These are phyloP conservation scores for Edaphochlamys debaryana DNA, from an alignment of 139 green algal species.

Conservation along the genomic window DNA sequence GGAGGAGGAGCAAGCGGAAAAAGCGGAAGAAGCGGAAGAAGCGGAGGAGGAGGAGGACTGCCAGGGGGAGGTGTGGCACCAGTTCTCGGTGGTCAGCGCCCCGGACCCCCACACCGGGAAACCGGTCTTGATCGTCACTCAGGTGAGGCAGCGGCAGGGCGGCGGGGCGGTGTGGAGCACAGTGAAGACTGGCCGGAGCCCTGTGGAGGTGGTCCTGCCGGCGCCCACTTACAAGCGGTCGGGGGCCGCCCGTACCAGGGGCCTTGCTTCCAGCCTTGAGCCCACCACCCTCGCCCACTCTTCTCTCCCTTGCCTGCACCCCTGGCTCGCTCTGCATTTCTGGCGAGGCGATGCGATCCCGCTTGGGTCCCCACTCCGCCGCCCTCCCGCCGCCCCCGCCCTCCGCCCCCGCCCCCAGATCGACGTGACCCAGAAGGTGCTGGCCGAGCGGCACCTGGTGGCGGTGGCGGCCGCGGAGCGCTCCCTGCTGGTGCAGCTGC, in stretches of 20 bases:
- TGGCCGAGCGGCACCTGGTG: conserved; percentile 36
- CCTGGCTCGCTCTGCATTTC: not conserved
- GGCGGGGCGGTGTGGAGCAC: too few species aligned
- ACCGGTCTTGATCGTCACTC: conserved; percentile 15
- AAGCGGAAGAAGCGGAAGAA: not conserved
- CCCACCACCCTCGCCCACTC: too few species aligned
- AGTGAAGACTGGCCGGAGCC: too few species aligned
- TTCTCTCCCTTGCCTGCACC: too few species aligned
- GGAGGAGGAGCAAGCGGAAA: not conserved
- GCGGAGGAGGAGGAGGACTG: not conserved
- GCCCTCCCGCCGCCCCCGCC: not conserved
- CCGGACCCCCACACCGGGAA: conserved; percentile 11
- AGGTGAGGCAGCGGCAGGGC: not conserved
- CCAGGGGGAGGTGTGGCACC: conserved; percentile 23
- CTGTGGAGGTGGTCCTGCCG: not conserved
- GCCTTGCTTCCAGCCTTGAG: too few species aligned
- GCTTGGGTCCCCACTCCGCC: not conserved
- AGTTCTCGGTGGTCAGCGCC: conserved; percentile 4
- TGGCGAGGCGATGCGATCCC: not conserved
- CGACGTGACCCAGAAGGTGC: conserved; percentile 26
- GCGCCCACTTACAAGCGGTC: not conserved
- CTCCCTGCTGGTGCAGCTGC: conserved; percentile 34
- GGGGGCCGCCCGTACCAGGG: too few species aligned
- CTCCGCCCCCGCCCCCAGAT: not conserved
- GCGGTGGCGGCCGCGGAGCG: conserved; percentile 32